Base-by-base conservation (phyloP, 495 filamentous ascomycete species). In the Lasiosphaeriaceae sp. region DNA sequence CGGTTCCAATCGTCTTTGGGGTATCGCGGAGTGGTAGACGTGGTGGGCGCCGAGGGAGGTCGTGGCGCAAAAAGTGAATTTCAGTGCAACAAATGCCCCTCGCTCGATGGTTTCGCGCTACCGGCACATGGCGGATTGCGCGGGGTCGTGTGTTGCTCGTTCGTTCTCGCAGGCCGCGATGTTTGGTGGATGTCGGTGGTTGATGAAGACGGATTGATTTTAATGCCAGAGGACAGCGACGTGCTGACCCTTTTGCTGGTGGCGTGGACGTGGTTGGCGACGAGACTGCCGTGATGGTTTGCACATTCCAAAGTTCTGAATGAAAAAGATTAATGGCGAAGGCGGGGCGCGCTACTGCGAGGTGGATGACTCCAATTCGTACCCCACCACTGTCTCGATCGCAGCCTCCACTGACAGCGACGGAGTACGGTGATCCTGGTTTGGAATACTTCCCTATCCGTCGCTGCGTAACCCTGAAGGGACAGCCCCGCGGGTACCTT, bases 351-450 rank as follows among this genome's bases (percentile, higher is more conserved):
- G 26, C 26, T 31, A 31, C 26, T 31, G 26, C 4, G 5, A 43
- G 5, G 1, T 5, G 4, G 45, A 22, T 62, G 57, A 63, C 53
- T 59, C 56, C 48, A 56, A 55, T 31, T 63, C 61, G 61, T 63
- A 35, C 61, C 61, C 61, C 61, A 63, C 61, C 61, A 60, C 46
- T 20, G 53, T 43, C 8, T 17, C n/a, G 39, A 43, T 16, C 12
- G 39, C 3, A 43, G 8, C 14, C 39, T n/a, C 39, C 39, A 43
- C 39, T 12, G 8, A 12, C 14, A 43, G n/a, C 39, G 12, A 12
- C 0, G 8, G 39, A 17, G 37, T 14, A 17, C 39, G n/a, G 26
- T 9, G 26, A 31, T 31, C 26, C 26, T 9, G 9, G 26, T 9
- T 4, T 31, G 14, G 9, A n/a, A 11, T 43, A 43, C 39, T 43